Evolutionary conservation across 2,329 filamentous ascomycete species (phyloP).

Genomic region (Sporothrix pseudoabietina): DNA sequence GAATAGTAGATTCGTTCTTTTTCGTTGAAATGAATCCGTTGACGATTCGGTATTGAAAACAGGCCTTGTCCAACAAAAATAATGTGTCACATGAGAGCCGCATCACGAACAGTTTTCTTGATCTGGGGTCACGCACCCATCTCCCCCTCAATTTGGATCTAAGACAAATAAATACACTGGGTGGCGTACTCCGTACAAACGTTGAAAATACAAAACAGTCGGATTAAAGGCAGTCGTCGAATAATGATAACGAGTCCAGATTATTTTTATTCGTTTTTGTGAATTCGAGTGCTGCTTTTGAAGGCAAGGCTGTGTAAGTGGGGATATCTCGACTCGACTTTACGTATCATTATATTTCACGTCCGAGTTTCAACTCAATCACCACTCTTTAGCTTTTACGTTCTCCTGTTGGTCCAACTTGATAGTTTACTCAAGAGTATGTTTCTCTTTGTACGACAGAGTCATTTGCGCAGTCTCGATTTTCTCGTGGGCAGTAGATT

Average conservation of each 20-base stretch:
- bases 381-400: too few species aligned
- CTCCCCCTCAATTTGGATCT: neutral
- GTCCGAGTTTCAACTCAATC: too few species aligned
- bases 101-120: neutral
- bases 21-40: neutral
- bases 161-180: constrained; percentile 1
- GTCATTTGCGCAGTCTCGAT: neutral
- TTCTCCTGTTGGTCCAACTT: too few species aligned
- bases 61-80: neutral
- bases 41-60: neutral
- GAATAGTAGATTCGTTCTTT: neutral
- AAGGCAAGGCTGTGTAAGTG: neutral
- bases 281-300: too few species aligned
- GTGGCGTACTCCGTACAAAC: neutral
- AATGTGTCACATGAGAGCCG: constrained; percentile 13
- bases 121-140: neutral
- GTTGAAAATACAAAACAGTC: too few species aligned
- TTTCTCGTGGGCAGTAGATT: neutral
- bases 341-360: neutral
- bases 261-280: neutral
- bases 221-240: neutral
- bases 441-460: neutral
- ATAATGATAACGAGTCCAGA: too few species aligned
- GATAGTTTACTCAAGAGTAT: too few species aligned
- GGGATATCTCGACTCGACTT: neutral